phyloP scores from a whole-genome alignment of 345 rosid species.

The Erysimum cheiranthoides region DNA sequence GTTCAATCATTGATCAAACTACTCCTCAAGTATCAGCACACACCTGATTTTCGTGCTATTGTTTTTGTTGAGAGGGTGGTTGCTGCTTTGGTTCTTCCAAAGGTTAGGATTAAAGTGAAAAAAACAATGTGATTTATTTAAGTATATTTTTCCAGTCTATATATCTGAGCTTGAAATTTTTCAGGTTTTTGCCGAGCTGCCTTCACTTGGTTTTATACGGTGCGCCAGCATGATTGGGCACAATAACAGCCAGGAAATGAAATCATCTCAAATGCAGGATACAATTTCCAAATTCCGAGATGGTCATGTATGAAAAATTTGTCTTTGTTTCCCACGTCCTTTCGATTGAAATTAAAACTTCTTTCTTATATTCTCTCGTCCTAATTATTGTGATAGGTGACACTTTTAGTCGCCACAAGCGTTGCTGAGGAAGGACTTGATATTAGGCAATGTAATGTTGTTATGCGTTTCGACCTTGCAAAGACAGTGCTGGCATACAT shows the following conservation, averaged over 20 bases:
- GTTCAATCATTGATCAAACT: constrained; percentile 88
- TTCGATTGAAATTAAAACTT: neutral
- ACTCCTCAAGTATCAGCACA: constrained; percentile 85
- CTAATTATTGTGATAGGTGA: constrained; percentile 56
- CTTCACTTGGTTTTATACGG: constrained; percentile 81
- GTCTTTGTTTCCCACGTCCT: constrained; percentile 1
- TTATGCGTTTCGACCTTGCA: constrained; percentile 98
- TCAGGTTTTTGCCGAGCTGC: constrained; percentile 93
- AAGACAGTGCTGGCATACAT: constrained; percentile 98
- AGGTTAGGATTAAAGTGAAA: constrained; percentile 55
- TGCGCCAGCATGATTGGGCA: constrained; percentile 98
- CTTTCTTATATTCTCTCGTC: neutral
- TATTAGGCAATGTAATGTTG: constrained; percentile 98
- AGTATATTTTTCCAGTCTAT: neutral
- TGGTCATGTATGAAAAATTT: constrained; percentile 72
- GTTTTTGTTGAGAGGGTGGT: constrained; percentile 99
- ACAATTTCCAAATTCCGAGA: constrained; percentile 90
- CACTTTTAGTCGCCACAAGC: constrained; percentile 94
- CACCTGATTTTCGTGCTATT: constrained; percentile 96
- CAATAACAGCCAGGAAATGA: constrained; percentile 96
- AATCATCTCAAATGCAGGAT: constrained; percentile 95
- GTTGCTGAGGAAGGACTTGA: constrained; percentile 99
- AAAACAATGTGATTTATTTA: neutral
- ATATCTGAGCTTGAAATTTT: constrained; percentile 15
- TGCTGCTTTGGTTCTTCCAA: constrained; percentile 97